Percentiles rank a stretch among this genome's conserved stretches.
These are phyloP conservation scores for Pezicula rhizophila DNA, from an alignment of 2,329 filamentous ascomycete species.

Conservation along the genomic window DNA sequence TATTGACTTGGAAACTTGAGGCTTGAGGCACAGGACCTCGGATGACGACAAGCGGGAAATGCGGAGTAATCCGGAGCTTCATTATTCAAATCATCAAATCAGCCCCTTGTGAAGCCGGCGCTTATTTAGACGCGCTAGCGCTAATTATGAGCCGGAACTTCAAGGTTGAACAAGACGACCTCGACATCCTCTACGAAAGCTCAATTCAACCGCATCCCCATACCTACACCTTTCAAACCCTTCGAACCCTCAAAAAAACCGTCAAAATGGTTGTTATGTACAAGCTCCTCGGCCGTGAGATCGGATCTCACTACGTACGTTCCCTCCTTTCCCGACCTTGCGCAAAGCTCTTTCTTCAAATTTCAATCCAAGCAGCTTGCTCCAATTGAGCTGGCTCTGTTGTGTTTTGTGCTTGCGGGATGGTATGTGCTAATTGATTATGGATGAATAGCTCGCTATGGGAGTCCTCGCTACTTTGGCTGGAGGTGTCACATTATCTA, in stretches of 20 bases:
- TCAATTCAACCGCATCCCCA: constrained; percentile 13
- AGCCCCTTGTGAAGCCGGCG: background rate
- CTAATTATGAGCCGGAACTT: constrained; percentile 4
- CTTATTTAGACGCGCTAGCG: background rate
- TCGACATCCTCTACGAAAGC: constrained; percentile 14
- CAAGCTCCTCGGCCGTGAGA: constrained; percentile 26
- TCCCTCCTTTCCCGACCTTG: background rate
- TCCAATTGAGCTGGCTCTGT: constrained; percentile 5
- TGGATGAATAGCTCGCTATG: constrained; percentile 24
- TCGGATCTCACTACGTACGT: constrained; percentile 29
- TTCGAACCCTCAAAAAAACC: constrained; percentile 9
- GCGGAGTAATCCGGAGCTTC: too few species aligned
- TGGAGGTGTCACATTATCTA: constrained; percentile 12
- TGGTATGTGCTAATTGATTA: constrained; percentile 13
- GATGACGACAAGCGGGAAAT: background rate
- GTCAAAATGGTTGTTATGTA: constrained; percentile 28
- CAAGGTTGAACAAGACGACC: constrained; percentile 9
- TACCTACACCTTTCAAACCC: constrained; percentile 3
- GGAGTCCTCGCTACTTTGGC: constrained; percentile 19
- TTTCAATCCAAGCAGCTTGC: background rate
- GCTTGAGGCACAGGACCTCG: background rate
- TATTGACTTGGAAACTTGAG: too few species aligned
- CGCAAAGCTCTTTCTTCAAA: constrained; percentile 9
- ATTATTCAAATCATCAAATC: too few species aligned
- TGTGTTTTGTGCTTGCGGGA: background rate